A percentile compares a stretch with the other conserved stretches of the same genome.
Conservation (phyloP, 2,329 filamentous ascomycete genomes). For the Neonectria ditissima region DNA sequence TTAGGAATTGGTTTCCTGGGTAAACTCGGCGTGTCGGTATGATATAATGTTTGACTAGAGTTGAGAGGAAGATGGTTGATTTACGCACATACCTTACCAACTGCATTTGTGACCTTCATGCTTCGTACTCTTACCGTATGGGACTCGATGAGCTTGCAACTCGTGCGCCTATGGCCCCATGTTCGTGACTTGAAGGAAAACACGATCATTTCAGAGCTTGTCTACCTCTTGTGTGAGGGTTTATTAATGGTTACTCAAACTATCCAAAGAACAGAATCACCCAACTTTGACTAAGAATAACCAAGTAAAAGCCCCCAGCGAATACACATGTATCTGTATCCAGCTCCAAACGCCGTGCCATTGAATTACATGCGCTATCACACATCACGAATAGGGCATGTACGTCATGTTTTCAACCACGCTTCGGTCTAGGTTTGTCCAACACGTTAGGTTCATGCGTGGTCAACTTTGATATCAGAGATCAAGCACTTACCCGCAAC, state of each 20-base stretch:
- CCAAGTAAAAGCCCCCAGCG: neutral
- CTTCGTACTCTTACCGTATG: neutral
- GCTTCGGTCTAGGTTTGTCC: constrained; percentile 29
- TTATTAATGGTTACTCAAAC: neutral
- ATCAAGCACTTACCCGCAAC: constrained; percentile 64
- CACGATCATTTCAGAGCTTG: neutral
- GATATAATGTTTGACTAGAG: neutral
- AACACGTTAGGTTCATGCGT: constrained; percentile 7
- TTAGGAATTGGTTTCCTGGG: neutral
- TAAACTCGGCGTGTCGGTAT: neutral
- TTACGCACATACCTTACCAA: neutral
- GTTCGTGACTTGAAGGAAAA: neutral
- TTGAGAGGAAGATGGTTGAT: neutral
- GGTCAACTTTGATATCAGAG: too few species aligned
- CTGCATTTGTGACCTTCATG: neutral
- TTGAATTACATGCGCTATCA: neutral
- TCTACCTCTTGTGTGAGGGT: neutral
- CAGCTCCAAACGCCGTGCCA: constrained; percentile 18
- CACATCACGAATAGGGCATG: neutral
- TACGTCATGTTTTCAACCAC: constrained; percentile 22
- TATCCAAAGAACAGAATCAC: neutral
- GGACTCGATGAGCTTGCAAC: neutral
- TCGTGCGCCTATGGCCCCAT: neutral
- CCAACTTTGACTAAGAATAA: constrained; percentile 2
- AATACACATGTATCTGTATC: neutral